These are phyloP conservation scores for Straminergon stramineum DNA, from an alignment of 225 moss, liverwort and hornwort species.

Conservation along the genomic window DNA sequence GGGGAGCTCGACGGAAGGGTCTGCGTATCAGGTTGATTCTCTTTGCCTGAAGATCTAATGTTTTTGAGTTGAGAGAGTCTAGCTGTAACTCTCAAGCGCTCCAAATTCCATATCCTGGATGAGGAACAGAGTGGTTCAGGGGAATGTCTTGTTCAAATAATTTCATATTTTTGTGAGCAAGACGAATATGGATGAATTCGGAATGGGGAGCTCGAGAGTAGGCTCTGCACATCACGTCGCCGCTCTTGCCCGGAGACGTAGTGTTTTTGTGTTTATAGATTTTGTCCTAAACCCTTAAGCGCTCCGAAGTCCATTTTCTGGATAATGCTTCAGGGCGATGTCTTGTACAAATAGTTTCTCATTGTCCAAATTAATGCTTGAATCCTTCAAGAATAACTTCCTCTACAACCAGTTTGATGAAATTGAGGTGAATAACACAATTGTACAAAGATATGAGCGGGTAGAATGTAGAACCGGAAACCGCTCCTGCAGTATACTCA, in stretches of 20 bases:
- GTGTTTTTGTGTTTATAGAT: neutral
- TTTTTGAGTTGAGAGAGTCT: neutral
- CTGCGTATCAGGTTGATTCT: constrained; percentile 55
- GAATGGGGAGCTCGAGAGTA: constrained; percentile 87
- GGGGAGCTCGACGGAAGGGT: constrained; percentile 87
- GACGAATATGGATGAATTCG: constrained; percentile 76
- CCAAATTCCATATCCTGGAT: neutral
- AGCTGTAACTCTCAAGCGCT: neutral
- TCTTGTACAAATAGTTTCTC: neutral
- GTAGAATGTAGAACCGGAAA: neutral
- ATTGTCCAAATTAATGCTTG: neutral
- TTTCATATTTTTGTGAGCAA: constrained; percentile 52
- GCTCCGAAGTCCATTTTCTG: neutral
- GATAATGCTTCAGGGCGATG: neutral
- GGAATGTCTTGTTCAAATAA: neutral
- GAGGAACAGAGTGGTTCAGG: neutral
- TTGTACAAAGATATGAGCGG: neutral
- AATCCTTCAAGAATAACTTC: neutral
- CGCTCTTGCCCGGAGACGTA: neutral
- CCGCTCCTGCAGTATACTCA: neutral
- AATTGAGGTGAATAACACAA: neutral
- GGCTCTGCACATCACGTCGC: constrained; percentile 45
- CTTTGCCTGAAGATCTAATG: neutral
- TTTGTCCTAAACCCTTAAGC: neutral
- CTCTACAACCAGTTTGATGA: neutral